These are phyloP conservation scores for Myxozyma kluyveri DNA, from an alignment of 805 yeast species.

Conservation along the genomic window DNA sequence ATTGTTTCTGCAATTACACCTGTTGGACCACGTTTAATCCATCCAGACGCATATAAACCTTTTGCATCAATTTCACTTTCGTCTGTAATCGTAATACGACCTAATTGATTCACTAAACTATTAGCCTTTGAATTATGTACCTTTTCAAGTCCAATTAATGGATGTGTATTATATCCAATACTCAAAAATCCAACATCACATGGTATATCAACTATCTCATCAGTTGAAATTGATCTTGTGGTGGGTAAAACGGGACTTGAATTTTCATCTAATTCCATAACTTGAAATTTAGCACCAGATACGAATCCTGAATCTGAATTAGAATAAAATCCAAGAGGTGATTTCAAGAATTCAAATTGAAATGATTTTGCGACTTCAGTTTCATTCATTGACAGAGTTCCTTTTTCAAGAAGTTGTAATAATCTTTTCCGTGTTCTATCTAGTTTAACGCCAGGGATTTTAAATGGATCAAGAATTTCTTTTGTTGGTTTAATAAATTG, in stretches of 20 bases:
- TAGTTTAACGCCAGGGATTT: constrained; percentile 35
- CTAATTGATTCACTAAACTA: constrained; percentile 27
- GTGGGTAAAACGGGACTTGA: constrained; percentile 47
- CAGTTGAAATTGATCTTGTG: constrained; percentile 44
- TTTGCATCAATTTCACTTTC: constrained; percentile 11
- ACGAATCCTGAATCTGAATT: background rate
- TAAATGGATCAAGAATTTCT: constrained; percentile 36
- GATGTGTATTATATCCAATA: constrained; percentile 75
- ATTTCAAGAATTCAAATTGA: constrained; percentile 65
- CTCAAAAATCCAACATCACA: constrained; percentile 73
- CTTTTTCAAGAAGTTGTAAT: constrained; percentile 59
- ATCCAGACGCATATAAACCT: constrained; percentile 73
- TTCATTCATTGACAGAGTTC: constrained; percentile 38
- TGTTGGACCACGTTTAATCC: constrained; percentile 82
- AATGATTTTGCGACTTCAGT: constrained; percentile 44
- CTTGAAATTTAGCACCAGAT: constrained; percentile 32
- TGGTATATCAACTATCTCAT: constrained; percentile 35
- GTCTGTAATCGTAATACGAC: constrained; percentile 6
- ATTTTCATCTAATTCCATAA: constrained; percentile 39
- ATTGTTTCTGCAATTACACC: constrained; percentile 92
- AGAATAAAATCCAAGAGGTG: constrained; percentile 56
- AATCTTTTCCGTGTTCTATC: constrained; percentile 64
- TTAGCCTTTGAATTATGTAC: constrained; percentile 47
- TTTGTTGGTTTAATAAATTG: constrained; percentile 49
- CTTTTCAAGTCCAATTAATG: constrained; percentile 58